Evolutionary conservation across 2,329 filamentous ascomycete species (phyloP), one percentile per base, ranked within the genome.

Genomic region (Hypomyces rosellus): DNA sequence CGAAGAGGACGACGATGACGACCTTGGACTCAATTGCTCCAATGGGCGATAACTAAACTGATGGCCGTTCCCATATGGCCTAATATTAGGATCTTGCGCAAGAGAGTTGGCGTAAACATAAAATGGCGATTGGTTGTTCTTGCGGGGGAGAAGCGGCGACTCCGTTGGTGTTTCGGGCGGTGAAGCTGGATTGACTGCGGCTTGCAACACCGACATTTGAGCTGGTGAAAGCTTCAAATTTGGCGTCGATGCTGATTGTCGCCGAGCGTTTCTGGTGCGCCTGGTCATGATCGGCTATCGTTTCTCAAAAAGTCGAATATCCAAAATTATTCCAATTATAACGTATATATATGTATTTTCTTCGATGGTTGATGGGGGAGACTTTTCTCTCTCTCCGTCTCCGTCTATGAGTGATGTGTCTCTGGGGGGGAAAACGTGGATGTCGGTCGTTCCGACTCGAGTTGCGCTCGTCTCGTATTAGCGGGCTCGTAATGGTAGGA

Each of bases 91-190:
- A 44, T 70, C 67, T 43, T 66, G 63, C 14, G 58, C 53, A 12
- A 67, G 50, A n/a, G 65, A 50, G 13, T 59, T 62, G 45, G 62
- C 57, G 41, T 61, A 60, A 49, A 62, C 63, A 46, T 63, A 59
- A 51, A 68, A 66, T 50, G 61, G 57, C 50, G 65, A 59, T 58
- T 65, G 57, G 54, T 61, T 63, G 55, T 62, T 63, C 52, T 66
- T 67, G 57, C 65, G 66, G 46, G 61, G 57, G 52, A 65, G 60
- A 30, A 62, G 59, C 50, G 68, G 67, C 49, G 66, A 66, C 34
- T 66, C 64, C 38, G 70, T 73, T 46, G 74, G 74, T 38, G 73
- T 75, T 45, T 73, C 71, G 38, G 74, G 74, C 55, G 74, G 74
- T 58, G 74, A 76, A 50, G 73, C 70, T 48, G 71, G 73, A 50